These are phyloP conservation scores for Paramecium bursaria DNA, from an alignment of 73 alveolate species.

Conservation along the genomic window DNA sequence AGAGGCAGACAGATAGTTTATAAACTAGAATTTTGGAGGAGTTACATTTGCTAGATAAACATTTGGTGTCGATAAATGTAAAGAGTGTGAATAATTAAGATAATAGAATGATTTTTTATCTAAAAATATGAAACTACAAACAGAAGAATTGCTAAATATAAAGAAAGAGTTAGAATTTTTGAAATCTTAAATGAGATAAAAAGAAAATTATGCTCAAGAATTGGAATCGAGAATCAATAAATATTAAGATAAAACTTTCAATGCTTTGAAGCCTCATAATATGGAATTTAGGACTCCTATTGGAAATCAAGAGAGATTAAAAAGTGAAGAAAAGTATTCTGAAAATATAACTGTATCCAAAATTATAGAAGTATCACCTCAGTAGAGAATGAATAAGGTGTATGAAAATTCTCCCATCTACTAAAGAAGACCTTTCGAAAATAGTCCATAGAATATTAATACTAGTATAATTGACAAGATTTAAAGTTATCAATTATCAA, in stretches of 20 bases:
- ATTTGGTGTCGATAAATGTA: not conserved
- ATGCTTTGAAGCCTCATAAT: not conserved
- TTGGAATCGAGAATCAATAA: slow-evolving; percentile 37
- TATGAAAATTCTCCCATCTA: slow-evolving; percentile 40
- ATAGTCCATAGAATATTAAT: too few relatives aligned
- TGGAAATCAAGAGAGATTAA: slow-evolving; percentile 34
- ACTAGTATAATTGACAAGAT: slow-evolving; percentile 45
- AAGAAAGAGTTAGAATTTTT: slow-evolving; percentile 40
- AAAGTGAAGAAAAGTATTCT: slow-evolving; percentile 51
- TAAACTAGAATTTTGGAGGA: not conserved
- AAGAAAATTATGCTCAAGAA: slow-evolving; percentile 38
- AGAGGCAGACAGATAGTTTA: not conserved
- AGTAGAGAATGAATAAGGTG: not conserved
- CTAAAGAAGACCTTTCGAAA: not conserved
- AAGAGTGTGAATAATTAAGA: slow-evolving; percentile 23
- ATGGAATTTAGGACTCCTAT: not conserved
- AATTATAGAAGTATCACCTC: slow-evolving; percentile 32
- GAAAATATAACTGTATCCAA: not conserved
- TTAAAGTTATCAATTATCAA: slow-evolving; percentile 5
- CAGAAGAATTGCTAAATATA: slow-evolving; percentile 12
- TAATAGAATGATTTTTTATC: not conserved
- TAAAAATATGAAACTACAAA: slow-evolving; percentile 16
- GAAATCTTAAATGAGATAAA: slow-evolving; percentile 20
- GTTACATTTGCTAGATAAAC: not conserved
- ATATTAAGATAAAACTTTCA: slow-evolving; percentile 33